Evolutionary conservation across 2,329 filamentous ascomycete genomes (phyloP), one percentile per base, ranked within the genome.

Genomic region (Verticillium tricorpus): DNA sequence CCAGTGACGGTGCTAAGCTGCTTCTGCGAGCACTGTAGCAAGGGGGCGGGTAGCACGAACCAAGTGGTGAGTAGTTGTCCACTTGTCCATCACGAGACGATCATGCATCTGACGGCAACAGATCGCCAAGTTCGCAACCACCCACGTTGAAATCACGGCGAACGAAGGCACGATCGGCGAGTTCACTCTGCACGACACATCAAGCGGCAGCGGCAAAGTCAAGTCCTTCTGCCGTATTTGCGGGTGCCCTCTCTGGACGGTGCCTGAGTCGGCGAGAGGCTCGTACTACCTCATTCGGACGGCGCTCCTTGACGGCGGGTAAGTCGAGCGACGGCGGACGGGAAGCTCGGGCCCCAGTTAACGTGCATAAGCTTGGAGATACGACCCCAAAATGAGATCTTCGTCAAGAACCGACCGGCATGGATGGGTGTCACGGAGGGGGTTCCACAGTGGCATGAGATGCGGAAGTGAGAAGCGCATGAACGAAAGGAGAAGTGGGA

Each of bases 181-280:
- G 5, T 72, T 64, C 59, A 61, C 28, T 0, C 60, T 73, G 0
- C 31, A n/a, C 0, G 66, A 71, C 22, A 73, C 71, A 0, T 66
- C 66, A 0, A 73, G 70, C 12, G 68, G 70, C 1, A 61, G 54
- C 5, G 55, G 54, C 1, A 72, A 73, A 35, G 65, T 66, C n/a
- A 72, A 71, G 56, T 55, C 64, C 0, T 71, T 72, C 50, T 72
- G 70, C 31, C 37, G 62, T 12, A 66, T 54, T 6, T 71, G 71
- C 35, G 70, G 68, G 2, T 67, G 65, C 28, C 67, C 69, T 2
- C 57, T 73, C 1, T 71, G 70, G 70, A 73, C 70, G 2, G 61
- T 70, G 28, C 70, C 71, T 0, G 61, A 61, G 2, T 60, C 70
- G 1, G 71, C 70, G 1, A 66, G 66, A 45, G 70, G 67, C 3